phyloP scores from a whole-genome alignment of 2,329 filamentous ascomycete genomes.

The Arthrocladium fulminans region DNA sequence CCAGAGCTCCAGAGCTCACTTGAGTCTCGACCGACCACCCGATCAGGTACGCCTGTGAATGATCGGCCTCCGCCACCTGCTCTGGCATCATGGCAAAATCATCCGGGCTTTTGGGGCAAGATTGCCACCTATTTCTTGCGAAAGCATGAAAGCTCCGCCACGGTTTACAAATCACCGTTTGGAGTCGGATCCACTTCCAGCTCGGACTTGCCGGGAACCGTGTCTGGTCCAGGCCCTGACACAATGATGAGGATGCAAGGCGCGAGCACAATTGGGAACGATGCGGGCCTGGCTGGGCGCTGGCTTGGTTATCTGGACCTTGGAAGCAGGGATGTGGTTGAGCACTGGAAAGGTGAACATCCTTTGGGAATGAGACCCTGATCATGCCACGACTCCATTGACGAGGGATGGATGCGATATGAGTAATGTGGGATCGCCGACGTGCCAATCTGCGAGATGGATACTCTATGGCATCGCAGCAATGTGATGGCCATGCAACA shows the following conservation, averaged over 20 bases:
- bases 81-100: conserved; percentile 16
- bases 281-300: conserved; percentile 4
- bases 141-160: conserved; percentile 18
- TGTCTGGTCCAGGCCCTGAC: not conserved
- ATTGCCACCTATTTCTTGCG: conserved; percentile 19
- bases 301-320: conserved; percentile 2
- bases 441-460: too few relatives aligned
- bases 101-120: conserved; percentile 22
- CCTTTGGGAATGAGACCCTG: conserved; percentile 8
- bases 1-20: conserved; percentile 13
- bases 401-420: not conserved
- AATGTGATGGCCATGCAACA: too few relatives aligned
- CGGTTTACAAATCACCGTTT: conserved; percentile 20
- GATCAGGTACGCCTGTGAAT: conserved; percentile 18
- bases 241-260: conserved; percentile 4
- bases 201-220: not conserved
- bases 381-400: not conserved
- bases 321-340: not conserved
- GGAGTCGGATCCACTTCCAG: conserved; percentile 1
- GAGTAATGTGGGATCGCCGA: too few relatives aligned
- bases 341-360: conserved; percentile 8
- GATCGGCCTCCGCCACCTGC: conserved; percentile 17
- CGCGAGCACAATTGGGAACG: conserved; percentile 8
- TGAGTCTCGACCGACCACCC: conserved; percentile 16
- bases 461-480: too few relatives aligned